Evolutionary conservation across 139 green algal species (phyloP).

Genomic region (Tetradesmus obliquus): DNA sequence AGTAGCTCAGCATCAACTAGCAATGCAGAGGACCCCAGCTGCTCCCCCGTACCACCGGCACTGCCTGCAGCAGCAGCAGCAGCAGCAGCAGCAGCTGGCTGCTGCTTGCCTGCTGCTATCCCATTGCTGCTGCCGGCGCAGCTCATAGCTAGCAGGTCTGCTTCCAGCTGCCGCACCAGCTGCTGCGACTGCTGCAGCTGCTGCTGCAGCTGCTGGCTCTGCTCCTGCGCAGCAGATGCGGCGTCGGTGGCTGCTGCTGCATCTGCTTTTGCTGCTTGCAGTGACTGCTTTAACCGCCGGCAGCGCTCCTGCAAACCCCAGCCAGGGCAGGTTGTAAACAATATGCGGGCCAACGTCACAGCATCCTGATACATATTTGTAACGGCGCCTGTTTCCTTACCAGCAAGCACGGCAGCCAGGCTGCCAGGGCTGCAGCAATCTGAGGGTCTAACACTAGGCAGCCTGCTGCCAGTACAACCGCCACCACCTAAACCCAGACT

Average conservation of each 20-base stretch:
- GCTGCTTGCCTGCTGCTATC: background rate
- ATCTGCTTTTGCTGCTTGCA: constrained; percentile 17
- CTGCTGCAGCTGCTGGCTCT: constrained; percentile 18
- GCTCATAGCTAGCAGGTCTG: constrained; percentile 24
- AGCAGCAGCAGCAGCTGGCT: background rate
- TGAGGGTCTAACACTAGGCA: too few relatives aligned
- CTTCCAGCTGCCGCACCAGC: constrained; percentile 31
- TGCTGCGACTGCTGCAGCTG: constrained; percentile 20
- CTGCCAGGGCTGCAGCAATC: too few relatives aligned
- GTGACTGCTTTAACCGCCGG: background rate
- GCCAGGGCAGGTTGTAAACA: too few relatives aligned
- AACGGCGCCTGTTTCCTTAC: too few relatives aligned
- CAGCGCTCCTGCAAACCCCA: constrained; percentile 29
- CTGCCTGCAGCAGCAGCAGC: constrained; percentile 9
- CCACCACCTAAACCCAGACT: too few relatives aligned
- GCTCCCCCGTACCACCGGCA: background rate
- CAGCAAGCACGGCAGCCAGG: too few relatives aligned
- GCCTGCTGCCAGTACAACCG: too few relatives aligned
- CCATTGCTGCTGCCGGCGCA: constrained; percentile 7
- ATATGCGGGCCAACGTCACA: too few relatives aligned
- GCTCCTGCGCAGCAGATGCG: background rate
- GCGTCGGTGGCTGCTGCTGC: background rate
- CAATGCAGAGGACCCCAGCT: background rate
- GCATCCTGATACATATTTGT: too few relatives aligned
- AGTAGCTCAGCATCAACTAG: background rate